Conservation (phyloP, 164 flowering plant genomes). For the Vitis rupestris region DNA sequence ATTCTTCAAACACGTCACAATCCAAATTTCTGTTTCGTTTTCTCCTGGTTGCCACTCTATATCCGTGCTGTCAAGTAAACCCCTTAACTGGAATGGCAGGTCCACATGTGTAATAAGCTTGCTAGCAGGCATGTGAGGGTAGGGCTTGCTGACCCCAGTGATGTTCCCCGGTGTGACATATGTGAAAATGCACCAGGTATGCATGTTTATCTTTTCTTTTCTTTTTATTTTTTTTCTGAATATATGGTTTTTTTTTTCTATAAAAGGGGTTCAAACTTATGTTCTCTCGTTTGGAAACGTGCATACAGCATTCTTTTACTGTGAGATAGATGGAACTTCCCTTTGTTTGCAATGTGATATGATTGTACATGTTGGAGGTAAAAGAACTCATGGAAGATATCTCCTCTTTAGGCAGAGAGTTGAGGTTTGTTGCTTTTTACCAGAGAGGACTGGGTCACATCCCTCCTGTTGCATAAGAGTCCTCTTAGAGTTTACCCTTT, state of each 20-base stretch:
- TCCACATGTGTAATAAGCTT: constrained; percentile 95
- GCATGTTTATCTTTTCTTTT: background rate
- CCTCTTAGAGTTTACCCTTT: background rate
- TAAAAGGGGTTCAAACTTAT: background rate
- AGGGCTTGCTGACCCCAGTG: constrained; percentile 81
- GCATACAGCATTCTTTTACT: constrained; percentile 43
- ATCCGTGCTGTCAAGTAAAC: background rate
- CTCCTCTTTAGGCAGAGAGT: constrained; percentile 46
- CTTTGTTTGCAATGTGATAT: constrained; percentile 54
- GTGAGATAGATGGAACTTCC: constrained; percentile 46
- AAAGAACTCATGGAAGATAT: constrained; percentile 47
- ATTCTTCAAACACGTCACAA: background rate
- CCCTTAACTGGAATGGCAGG: constrained; percentile 45
- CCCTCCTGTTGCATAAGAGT: background rate
- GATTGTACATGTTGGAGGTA: constrained; percentile 55
- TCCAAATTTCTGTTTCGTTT: background rate
- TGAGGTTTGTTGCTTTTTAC: constrained; percentile 30
- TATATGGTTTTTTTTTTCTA: background rate
- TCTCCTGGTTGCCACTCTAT: background rate
- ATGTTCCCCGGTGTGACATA: constrained; percentile 85
- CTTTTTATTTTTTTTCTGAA: background rate
- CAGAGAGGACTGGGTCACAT: background rate
- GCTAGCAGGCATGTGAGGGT: constrained; percentile 92
- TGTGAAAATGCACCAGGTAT: constrained; percentile 91
- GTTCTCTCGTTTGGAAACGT: background rate